These are phyloP conservation scores for Cutaneotrichosporon curvatum DNA, from an alignment of 1,284 basidiomycete genomes.

Conservation along the genomic window DNA sequence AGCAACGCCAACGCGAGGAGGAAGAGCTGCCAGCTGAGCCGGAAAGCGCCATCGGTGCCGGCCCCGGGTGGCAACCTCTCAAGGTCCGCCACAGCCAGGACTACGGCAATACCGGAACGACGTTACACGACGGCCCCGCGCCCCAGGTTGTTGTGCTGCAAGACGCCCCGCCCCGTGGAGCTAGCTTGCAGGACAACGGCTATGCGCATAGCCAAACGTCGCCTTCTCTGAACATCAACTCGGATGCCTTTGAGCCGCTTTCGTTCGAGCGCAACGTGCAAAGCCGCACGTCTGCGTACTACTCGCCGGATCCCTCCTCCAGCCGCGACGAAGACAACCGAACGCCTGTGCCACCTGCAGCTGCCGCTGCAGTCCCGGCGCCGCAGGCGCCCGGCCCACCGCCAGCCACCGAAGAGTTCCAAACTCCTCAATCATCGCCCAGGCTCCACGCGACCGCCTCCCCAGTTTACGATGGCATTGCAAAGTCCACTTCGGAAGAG, in stretches of 20 bases:
- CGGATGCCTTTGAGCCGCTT: not conserved
- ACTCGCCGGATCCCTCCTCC: slow-evolving; percentile 3
- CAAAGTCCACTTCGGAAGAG: not conserved
- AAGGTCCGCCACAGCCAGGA: not conserved
- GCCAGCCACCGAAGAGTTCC: no score
- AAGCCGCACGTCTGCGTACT: slow-evolving; percentile 10
- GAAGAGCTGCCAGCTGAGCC: not conserved
- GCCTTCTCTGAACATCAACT: slow-evolving; percentile 1
- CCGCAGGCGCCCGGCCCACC: no score
- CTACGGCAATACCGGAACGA: not conserved
- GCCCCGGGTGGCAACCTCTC: slow-evolving; percentile 9
- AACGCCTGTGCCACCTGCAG: not conserved
- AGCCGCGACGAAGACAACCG: not conserved
- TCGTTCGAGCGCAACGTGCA: not conserved
- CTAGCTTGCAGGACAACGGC: slow-evolving; percentile 1
- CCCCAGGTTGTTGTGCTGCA: not conserved
- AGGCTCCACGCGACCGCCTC: no score
- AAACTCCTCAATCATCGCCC: no score
- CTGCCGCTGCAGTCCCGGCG: no score
- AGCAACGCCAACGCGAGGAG: slow-evolving; percentile 9
- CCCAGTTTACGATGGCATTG: slow-evolving; percentile 3
- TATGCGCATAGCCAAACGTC: slow-evolving; percentile 1
- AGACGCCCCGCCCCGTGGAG: not conserved
- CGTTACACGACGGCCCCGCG: not conserved
- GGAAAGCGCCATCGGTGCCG: not conserved